Base-by-base conservation (phyloP, 306 rosid species). In the Morella rubra region DNA sequence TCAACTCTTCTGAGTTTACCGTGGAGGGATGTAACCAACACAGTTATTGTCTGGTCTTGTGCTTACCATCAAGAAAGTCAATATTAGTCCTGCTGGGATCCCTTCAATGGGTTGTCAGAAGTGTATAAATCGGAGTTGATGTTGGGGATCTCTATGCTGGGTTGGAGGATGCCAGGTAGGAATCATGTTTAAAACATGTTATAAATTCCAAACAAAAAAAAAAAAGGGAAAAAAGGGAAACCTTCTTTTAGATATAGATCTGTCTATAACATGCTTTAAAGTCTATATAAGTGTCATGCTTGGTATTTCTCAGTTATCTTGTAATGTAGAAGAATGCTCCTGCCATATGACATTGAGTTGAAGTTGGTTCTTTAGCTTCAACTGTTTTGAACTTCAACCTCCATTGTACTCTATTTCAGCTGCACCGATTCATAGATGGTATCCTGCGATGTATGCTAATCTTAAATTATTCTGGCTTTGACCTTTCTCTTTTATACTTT, bases 401-500 rank as follows among this genome's bases (percentile, higher is more conserved):
- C 42, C 50, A 41, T 49, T 41, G 50, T 41, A 15, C 32, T 40
- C 14, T 18, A 42, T 42, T 6, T 66, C 42, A 49, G 9, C 46
- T 18, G 32, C 16, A 44, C 71, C 46, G 13, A 66, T 66, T 65
- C 10, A 24, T 22, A n/a, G 42, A 65, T n/a, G 14, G 50, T 41
- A 42, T 49, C 71, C 18, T 7, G 71, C 71, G 4, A 66, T 44
- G 42, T 42, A 42, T 66, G 71, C 32, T 16, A 41, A 66, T 42
- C 4, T 42, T 41, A 24, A 66, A 37, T 19, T 61, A 6, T 19
- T 18, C 13, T 61, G 14, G n/a, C 4, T n/a, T 66, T 9, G 24
- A 66, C 16, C 41, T 66, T 66, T 66, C 5, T 41, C 5, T 0
- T 42, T 18, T 75, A 76, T 72, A 71, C 74, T 73, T 58, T 76